Base-by-base conservation (phyloP, 2,329 filamentous ascomycete genomes). In the Septoria linicola region DNA sequence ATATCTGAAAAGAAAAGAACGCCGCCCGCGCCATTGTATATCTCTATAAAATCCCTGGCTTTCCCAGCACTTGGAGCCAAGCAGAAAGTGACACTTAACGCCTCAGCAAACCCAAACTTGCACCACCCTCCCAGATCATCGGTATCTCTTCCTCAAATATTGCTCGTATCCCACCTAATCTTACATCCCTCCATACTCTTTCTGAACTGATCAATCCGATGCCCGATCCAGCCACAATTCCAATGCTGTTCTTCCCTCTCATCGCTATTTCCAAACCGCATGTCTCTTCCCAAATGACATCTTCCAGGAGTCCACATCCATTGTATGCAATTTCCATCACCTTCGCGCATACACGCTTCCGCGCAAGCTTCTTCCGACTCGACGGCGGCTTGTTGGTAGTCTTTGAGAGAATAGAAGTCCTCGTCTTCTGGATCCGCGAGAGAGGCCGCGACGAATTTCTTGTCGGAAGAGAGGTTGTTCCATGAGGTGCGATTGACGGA, bases 241-340 rank as follows among this genome's bases (percentile, higher is more conserved):
- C 66, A 68, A 34, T 62, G 59, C 31, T 62, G 55, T 4, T 44
- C 49, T 35, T 63, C 59, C 17, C 53, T 44, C 50, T 66, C 66
- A 44, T 70, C 66, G 19, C 58, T 62, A 23, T 59, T 59, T n/a
- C 67, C 67, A 17, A 69, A 62, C 2, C 66, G 54, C 2, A 69
- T 54, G 8, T 65, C 63, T 23, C 60, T 51, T 6, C 64, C 67
- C 46, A 70, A 40, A 39, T 67, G 59, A 52, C 67, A 70, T 17
- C 65, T 54, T 3, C 66, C 67, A 3, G 65, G 61, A 41, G 58
- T 55, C 37, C 56, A 67, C 66, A 67, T 68, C 65, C 66, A 70
- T 53, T 69, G 66, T n/a, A 68, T 52, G 34, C 67, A 70, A 6
- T 62, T 49, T 1, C 55, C 48, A n/a, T 59, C 53, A 8, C 50